phyloP scores from a whole-genome alignment of 257 asterid genomes.

The Solanum pimpinellifolium region DNA sequence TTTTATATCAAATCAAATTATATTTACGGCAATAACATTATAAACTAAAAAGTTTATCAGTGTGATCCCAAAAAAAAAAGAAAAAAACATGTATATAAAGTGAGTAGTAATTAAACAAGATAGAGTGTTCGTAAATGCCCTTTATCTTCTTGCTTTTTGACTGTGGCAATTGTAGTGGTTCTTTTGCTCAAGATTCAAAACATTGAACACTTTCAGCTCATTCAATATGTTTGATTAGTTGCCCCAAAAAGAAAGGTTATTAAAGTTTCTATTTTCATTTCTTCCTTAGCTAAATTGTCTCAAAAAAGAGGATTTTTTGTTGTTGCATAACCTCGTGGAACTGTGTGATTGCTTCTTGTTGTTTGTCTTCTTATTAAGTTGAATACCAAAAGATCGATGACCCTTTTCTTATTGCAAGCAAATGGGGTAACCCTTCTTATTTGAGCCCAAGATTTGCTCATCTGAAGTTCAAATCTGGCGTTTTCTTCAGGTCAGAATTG shows the following conservation, averaged over 20 bases:
- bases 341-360: background rate
- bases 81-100: background rate
- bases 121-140: background rate
- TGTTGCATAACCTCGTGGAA: background rate
- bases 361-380: background rate
- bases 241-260: background rate
- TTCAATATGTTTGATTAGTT: background rate
- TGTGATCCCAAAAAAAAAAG: background rate
- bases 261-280: background rate
- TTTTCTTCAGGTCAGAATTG: slow-evolving; percentile 2
- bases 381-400: slow-evolving; percentile 7
- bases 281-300: background rate
- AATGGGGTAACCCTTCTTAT: slow-evolving; percentile 18
- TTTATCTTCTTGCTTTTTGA: background rate
- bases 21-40: rapidly evolving
- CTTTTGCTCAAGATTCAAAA: background rate
- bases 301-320: background rate
- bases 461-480: slow-evolving; percentile 32
- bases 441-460: background rate
- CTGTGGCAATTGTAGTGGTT: background rate
- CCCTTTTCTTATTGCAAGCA: slow-evolving; percentile 19
- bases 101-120: background rate
- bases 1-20: too few relatives aligned
- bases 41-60: background rate
- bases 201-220: background rate